Evolutionary conservation across 225 moss, liverwort and hornwort genomes (phyloP).

Genomic region (Polytrichum formosum): DNA sequence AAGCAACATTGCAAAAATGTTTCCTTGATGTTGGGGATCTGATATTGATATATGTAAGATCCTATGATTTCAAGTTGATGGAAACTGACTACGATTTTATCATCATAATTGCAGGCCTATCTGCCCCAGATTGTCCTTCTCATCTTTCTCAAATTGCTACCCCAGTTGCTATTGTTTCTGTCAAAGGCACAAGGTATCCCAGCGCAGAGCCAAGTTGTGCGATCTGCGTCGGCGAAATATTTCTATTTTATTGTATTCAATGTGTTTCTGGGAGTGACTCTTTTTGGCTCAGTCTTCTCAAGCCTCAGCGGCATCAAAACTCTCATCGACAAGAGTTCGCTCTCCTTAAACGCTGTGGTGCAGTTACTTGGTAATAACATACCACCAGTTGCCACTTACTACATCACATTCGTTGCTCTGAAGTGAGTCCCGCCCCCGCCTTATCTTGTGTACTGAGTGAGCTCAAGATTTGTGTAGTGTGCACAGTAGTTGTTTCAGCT

Average conservation of each 20-base stretch:
- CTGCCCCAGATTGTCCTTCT: slow-evolving; percentile 52
- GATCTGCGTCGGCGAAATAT: slow-evolving; percentile 47
- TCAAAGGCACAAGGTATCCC: slow-evolving; percentile 43
- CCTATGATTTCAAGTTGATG: no score
- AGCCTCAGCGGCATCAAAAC: slow-evolving; percentile 21
- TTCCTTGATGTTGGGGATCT: no score
- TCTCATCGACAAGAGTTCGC: slow-evolving; percentile 3
- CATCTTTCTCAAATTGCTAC: slow-evolving; percentile 43
- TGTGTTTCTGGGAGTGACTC: slow-evolving; percentile 56
- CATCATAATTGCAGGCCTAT: slow-evolving; percentile 26
- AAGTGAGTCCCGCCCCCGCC: slow-evolving; percentile 2
- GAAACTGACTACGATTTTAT: no score
- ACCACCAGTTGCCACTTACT: slow-evolving; percentile 35
- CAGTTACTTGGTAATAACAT: slow-evolving; percentile 36
- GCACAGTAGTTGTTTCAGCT: background rate
- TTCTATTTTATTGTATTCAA: slow-evolving; percentile 51
- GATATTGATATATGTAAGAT: no score
- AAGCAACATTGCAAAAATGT: slow-evolving; percentile 11
- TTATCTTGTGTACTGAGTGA: no score
- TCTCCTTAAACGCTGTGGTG: slow-evolving; percentile 28
- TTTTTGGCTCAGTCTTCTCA: slow-evolving; percentile 50
- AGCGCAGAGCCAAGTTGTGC: slow-evolving; percentile 33
- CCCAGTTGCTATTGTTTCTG: slow-evolving; percentile 33
- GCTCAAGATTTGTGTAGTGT: background rate
- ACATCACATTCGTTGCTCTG: slow-evolving; percentile 19